These are phyloP conservation scores for Mycena olivaceomarginata DNA, from an alignment of 768 basidiomycete species.

Conservation along the genomic window DNA sequence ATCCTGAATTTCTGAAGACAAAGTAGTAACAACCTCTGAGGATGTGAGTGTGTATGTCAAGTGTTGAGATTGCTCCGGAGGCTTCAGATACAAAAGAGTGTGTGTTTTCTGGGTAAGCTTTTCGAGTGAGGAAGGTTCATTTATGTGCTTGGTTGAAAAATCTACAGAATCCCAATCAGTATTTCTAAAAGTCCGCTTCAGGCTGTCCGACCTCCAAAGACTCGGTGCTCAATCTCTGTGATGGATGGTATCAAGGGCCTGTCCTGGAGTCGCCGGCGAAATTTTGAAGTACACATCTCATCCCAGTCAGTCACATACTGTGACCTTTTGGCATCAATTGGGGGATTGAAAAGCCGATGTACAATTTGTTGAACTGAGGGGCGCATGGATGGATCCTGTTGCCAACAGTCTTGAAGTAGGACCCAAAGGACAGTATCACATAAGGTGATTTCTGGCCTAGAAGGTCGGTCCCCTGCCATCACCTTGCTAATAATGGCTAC, in stretches of 20 bases:
- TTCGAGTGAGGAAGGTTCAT: no score
- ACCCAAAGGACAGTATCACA: background rate
- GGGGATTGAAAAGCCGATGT: background rate
- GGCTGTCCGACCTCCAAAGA: background rate
- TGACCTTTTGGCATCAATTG: background rate
- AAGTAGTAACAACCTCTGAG: no score
- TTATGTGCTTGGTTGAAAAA: no score
- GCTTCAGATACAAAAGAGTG: no score
- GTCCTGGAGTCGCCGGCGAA: background rate
- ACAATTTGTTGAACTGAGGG: background rate
- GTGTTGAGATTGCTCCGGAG: no score
- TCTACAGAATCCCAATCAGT: no score
- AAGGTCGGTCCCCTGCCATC: background rate
- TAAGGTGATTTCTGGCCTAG: background rate
- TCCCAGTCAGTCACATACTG: background rate
- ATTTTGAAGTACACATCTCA: background rate
- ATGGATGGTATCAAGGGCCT: background rate
- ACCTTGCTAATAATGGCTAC: background rate
- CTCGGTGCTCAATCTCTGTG: background rate
- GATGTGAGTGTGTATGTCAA: no score
- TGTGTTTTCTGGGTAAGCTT: no score
- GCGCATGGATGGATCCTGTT: background rate
- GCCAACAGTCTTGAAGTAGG: constrained; percentile 1
- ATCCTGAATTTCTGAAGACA: no score
- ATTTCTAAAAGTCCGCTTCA: no score